Evolutionary conservation across 176 grass and related monocot genomes (phyloP).

Genomic region (Lolium multiflorum): DNA sequence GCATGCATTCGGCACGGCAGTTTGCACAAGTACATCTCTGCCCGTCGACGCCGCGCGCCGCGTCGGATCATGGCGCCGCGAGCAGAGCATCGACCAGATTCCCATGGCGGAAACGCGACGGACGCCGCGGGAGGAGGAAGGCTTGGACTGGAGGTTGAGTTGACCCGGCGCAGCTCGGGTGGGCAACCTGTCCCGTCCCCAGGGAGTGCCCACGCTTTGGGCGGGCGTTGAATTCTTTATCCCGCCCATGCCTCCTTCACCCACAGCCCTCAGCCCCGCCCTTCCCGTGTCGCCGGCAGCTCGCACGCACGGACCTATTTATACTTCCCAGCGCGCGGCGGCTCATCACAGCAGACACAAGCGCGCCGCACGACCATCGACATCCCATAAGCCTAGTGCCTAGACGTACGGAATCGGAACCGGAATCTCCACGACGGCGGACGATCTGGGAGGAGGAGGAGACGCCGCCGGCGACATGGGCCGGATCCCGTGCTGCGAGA

Average conservation of each 20-base stretch:
- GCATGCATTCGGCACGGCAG: slow-evolving; percentile 20
- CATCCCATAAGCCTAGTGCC: background rate
- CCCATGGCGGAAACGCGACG: slow-evolving; percentile 14
- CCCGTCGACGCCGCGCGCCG: background rate
- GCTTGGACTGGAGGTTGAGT: slow-evolving; percentile 29
- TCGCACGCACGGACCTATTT: slow-evolving; percentile 47
- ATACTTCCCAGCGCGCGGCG: slow-evolving; percentile 25
- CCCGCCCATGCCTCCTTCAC: slow-evolving; percentile 69
- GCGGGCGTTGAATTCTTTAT: slow-evolving; percentile 99
- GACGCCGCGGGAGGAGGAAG: background rate
- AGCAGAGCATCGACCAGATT: background rate
- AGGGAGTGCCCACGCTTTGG: slow-evolving; percentile 60
- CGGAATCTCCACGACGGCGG: background rate
- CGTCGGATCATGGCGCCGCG: background rate
- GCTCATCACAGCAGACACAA: background rate
- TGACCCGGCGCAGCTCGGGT: slow-evolving; percentile 82
- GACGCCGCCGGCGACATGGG: slow-evolving; percentile 58
- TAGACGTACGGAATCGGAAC: background rate
- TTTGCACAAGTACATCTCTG: slow-evolving; percentile 11
- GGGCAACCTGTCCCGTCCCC: slow-evolving; percentile 85
- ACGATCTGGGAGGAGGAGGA: background rate
- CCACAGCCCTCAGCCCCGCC: slow-evolving; percentile 30
- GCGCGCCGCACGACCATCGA: slow-evolving; percentile 7
- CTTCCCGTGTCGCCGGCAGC: slow-evolving; percentile 49
- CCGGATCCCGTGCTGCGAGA: slow-evolving; percentile 93